These are phyloP conservation scores for Gleditsia sinensis DNA, from an alignment of 306 rosid genomes.

Conservation along the genomic window DNA sequence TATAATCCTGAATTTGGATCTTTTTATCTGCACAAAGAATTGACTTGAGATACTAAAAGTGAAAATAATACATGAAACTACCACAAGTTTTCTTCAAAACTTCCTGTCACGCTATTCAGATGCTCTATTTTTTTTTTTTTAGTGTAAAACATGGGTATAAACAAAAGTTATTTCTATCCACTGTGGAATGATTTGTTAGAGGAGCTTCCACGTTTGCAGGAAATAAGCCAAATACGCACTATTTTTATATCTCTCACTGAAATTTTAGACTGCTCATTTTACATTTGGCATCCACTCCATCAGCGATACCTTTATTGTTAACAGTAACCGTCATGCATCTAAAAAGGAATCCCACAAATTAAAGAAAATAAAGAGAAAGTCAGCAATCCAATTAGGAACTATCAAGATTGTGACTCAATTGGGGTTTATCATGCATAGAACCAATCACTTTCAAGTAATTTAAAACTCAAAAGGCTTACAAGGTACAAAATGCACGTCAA, in stretches of 20 bases:
- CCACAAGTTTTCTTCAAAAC: background rate
- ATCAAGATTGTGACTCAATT: background rate
- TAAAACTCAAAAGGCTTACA: background rate
- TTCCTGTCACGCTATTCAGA: background rate
- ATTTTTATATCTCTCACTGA: background rate
- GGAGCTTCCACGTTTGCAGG: background rate
- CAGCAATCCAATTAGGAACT: conserved; percentile 3
- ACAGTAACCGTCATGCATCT: background rate
- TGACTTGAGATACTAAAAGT: conserved; percentile 3
- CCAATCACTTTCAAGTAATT: background rate
- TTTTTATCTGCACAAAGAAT: conserved; percentile 1
- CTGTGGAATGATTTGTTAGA: background rate
- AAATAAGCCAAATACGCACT: background rate
- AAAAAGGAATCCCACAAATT: conserved; percentile 10
- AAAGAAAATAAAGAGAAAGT: conserved; percentile 9
- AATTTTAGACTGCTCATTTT: background rate
- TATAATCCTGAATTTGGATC: background rate
- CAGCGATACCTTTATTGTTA: background rate
- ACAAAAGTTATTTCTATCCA: conserved; percentile 12
- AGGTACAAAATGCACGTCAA: background rate
- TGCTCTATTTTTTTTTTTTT: background rate
- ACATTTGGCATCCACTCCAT: conserved; percentile 15
- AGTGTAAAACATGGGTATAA: background rate
- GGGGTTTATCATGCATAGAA: background rate
- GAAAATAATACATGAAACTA: background rate